phyloP scores from a whole-genome alignment of 768 basidiomycete genomes.

The Chalciporus sphaerocephalus region DNA sequence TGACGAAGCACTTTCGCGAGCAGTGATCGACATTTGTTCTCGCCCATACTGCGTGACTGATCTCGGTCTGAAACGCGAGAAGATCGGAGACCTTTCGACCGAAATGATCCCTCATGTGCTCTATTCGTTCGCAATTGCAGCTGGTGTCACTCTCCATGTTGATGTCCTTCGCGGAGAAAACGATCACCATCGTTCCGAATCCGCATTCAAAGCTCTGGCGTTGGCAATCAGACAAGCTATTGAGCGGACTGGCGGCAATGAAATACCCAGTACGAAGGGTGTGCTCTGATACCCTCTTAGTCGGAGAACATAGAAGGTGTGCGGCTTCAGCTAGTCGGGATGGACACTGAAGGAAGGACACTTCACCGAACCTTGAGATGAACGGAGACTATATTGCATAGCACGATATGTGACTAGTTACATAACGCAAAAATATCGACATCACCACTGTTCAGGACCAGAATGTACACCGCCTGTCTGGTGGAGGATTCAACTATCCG shows the following conservation, averaged over 20 bases:
- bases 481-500: constrained; percentile 74
- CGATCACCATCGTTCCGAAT: constrained; percentile 96
- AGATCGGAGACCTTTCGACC: constrained; percentile 90
- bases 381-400: not conserved
- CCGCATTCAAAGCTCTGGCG: constrained; percentile 96
- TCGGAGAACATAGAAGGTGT: too few species aligned
- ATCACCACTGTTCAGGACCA: constrained; percentile 51
- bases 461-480: constrained; percentile 72
- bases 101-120: constrained; percentile 99
- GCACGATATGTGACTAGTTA: not conserved
- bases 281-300: constrained; percentile 49
- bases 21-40: constrained; percentile 97
- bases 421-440: not conserved
- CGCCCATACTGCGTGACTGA: constrained; percentile 94
- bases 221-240: constrained; percentile 95
- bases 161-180: constrained; percentile 94
- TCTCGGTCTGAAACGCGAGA: constrained; percentile 81
- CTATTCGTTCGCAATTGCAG: constrained; percentile 95
- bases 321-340: too few species aligned
- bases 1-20: constrained; percentile 93
- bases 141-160: constrained; percentile 89
- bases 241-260: constrained; percentile 79
- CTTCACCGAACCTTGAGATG: not conserved
- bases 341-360: not conserved
- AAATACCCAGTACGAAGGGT: constrained; percentile 96